These are phyloP conservation scores for Torulaspora franciscae DNA, from an alignment of 805 yeast genomes.

Conservation along the genomic window DNA sequence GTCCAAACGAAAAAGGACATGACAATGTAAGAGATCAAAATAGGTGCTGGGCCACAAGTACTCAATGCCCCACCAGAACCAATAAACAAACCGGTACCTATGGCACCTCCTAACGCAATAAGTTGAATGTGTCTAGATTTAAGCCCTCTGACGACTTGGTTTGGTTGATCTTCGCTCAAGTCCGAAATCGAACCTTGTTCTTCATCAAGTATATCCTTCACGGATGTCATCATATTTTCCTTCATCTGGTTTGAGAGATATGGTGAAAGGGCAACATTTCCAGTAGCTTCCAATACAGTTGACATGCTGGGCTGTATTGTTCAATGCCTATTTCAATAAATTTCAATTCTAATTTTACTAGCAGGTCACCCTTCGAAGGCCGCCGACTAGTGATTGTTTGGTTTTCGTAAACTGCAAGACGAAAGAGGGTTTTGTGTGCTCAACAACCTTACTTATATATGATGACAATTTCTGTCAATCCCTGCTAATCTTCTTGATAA, in stretches of 20 bases:
- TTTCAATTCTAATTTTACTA: not conserved
- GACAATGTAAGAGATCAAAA: conserved; percentile 53
- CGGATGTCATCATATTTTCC: not conserved
- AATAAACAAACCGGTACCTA: conserved; percentile 75
- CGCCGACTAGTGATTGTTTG: too few species aligned
- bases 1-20: conserved; percentile 50
- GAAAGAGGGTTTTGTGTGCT: too few species aligned
- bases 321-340: not conserved
- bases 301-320: not conserved
- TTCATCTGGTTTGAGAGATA: not conserved
- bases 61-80: conserved; percentile 59
- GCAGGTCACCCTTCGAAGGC: too few species aligned
- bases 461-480: too few species aligned
- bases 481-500: too few species aligned
- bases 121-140: conserved; percentile 18
- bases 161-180: not conserved
- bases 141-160: conserved; percentile 8
- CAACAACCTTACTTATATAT: too few species aligned
- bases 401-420: too few species aligned
- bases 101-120: conserved; percentile 44
- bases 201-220: not conserved
- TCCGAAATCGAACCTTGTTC: not conserved
- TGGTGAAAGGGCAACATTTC: not conserved
- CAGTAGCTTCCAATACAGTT: not conserved
- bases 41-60: conserved; percentile 63